Evolutionary conservation across 192 early-diverging fungal genomes (phyloP).

Genomic region (Entomortierella lignicola): DNA sequence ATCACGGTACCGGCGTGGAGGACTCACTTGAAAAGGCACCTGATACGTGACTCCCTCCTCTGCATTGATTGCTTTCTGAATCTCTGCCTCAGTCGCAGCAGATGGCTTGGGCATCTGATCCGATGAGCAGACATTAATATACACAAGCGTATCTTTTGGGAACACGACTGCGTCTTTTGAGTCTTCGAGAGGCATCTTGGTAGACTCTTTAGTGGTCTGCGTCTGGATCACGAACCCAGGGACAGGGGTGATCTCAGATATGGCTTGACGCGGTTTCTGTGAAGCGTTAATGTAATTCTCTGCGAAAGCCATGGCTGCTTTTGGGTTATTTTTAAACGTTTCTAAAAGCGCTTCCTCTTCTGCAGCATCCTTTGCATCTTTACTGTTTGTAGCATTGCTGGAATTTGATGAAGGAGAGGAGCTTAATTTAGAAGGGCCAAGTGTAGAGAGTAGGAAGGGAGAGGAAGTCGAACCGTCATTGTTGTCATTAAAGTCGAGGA

Average conservation of each 20-base stretch:
- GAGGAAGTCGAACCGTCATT: background rate
- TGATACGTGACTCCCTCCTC: conserved; percentile 69
- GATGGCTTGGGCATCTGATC: conserved; percentile 65
- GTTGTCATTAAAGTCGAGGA: conserved; percentile 31
- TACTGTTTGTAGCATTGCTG: background rate
- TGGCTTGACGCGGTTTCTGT: conserved; percentile 33
- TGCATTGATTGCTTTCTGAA: conserved; percentile 69
- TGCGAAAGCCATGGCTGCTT: conserved; percentile 46
- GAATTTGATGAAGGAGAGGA: background rate
- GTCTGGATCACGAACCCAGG: conserved; percentile 70
- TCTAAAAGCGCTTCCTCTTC: conserved; percentile 47
- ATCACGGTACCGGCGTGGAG: conserved; percentile 62
- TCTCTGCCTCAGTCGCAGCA: conserved; percentile 69
- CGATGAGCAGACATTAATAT: conserved; percentile 76
- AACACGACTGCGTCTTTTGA: conserved; percentile 34
- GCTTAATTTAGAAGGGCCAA: background rate
- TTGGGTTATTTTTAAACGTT: conserved; percentile 55
- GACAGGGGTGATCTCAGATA: conserved; percentile 58
- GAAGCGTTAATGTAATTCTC: conserved; percentile 32
- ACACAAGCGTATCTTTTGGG: conserved; percentile 59
- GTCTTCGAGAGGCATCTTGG: conserved; percentile 10
- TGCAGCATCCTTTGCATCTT: conserved; percentile 13
- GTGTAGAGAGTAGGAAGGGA: conserved; percentile 21
- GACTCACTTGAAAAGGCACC: conserved; percentile 72
- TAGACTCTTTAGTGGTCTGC: conserved; percentile 18